Evolutionary conservation across 257 asterid genomes (phyloP), one percentile per base, ranked within the genome.

Genomic region (Solanum verrucosum): DNA sequence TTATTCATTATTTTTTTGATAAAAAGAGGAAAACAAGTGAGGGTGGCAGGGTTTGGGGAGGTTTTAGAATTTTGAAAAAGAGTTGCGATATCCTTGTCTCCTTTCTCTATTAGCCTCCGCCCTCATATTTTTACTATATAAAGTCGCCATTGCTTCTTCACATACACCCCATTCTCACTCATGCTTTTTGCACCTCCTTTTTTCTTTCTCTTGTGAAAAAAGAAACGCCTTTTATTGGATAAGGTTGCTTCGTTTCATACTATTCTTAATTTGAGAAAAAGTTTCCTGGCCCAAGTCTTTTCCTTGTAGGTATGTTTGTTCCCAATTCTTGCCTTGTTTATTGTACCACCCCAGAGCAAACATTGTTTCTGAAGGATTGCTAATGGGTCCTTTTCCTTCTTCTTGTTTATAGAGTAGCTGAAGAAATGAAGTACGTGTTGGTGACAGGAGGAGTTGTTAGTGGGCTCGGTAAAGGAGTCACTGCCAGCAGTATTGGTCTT

Each of bases 391-490:
- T 42, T 78, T 42, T 44, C 42, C 42, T 78, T 15, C 9, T 40
- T 77, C 7, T 40, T 77, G 13, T 77, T 9, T 71, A 16, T 33
- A 71, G 37, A 71, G 25, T 75, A 75, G 12, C n/a, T 77, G 40
- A 84, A 37, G 84, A 88, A 89, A 94, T 95, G 98, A 95, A 95
- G 92, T 95, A 93, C 88, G 95, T 95, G 65, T 89, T 95, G 91
- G 98, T 94, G 49, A 93, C 96, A 7, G 98, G 98, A 68, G 98
- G 98, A 84, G 96, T 94, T 63, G 96, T 95, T 6, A 95, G 98
- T 84, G 98, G 98, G 40, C 94, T 95, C 29, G 98, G 98, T 16
- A 95, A 95, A 90, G 98, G 98, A 83, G 98, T 95, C 81, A 95
- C 98, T 34, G 98, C 98, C 60, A 95, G 96, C 91, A 94, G 96